Evolutionary conservation across 2,329 filamentous ascomycete species (phyloP).

Genomic region (Aspergillus novoparasiticus): DNA sequence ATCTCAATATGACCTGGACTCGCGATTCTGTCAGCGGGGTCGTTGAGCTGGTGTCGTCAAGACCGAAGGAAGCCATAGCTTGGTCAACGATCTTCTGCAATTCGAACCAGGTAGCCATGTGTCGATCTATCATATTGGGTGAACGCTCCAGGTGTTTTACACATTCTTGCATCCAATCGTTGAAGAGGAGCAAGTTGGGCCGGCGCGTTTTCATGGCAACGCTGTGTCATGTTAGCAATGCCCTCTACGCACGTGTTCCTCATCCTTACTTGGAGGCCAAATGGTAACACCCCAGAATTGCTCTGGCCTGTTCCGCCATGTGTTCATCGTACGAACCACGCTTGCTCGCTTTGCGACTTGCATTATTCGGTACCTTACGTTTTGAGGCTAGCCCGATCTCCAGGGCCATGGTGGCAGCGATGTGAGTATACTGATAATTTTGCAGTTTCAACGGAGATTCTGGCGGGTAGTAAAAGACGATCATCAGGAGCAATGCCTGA

Average conservation of each 20-base stretch:
- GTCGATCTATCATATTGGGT: slow-evolving; percentile 32
- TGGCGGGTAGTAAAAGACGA: slow-evolving; percentile 55
- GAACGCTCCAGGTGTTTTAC: slow-evolving; percentile 33
- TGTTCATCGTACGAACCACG: slow-evolving; percentile 27
- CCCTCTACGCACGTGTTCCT: neutral
- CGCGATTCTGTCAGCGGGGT: slow-evolving; percentile 36
- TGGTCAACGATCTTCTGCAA: slow-evolving; percentile 39
- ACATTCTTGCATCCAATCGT: slow-evolving; percentile 40
- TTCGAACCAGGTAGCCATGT: slow-evolving; percentile 38
- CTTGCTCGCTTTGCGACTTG: slow-evolving; percentile 15
- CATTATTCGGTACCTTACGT: slow-evolving; percentile 27
- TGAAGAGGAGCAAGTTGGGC: slow-evolving; percentile 38
- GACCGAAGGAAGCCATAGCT: slow-evolving; percentile 37
- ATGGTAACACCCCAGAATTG: slow-evolving; percentile 38
- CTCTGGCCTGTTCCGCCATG: slow-evolving; percentile 37
- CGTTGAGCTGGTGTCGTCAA: slow-evolving; percentile 38
- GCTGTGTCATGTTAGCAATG: slow-evolving; percentile 20
- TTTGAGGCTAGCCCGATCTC: slow-evolving; percentile 45
- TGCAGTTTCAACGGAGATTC: slow-evolving; percentile 51
- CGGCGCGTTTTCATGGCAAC: slow-evolving; percentile 42
- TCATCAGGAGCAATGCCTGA: slow-evolving; percentile 53
- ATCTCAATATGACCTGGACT: slow-evolving; percentile 36
- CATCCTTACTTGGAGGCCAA: slow-evolving; percentile 33
- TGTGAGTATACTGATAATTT: slow-evolving; percentile 56
- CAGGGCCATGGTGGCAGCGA: slow-evolving; percentile 55